phyloP scores from a whole-genome alignment of 768 basidiomycete species.

The Gloeopeniophorella convolvens region DNA sequence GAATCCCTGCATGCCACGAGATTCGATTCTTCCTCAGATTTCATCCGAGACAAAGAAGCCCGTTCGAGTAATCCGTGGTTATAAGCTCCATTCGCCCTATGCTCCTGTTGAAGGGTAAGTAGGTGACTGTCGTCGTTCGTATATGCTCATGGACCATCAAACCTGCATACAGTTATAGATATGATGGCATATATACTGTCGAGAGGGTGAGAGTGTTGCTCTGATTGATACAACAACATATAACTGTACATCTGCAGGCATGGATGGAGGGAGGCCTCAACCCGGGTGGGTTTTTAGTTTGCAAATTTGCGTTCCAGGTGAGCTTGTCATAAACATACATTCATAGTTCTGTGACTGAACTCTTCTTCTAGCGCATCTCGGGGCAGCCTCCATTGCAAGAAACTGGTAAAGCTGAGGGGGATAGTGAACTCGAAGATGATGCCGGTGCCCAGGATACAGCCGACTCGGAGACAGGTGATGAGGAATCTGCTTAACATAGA shows the following conservation, averaged over 20 bases:
- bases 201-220: constrained; percentile 62
- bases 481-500: too few relatives aligned
- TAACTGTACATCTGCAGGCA: too few relatives aligned
- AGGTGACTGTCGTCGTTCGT: constrained; percentile 10
- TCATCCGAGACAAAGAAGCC: constrained; percentile 80
- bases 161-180: constrained; percentile 57
- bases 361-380: constrained; percentile 41
- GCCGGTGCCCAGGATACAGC: too few relatives aligned
- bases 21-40: constrained; percentile 33
- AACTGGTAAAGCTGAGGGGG: too few relatives aligned
- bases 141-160: neutral
- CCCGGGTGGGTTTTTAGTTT: constrained; percentile 65
- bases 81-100: constrained; percentile 62
- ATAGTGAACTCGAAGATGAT: too few relatives aligned
- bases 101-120: constrained; percentile 77
- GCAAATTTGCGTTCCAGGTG: constrained; percentile 82
- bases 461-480: neutral
- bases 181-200: constrained; percentile 82
- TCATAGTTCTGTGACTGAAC: neutral
- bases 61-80: constrained; percentile 83
- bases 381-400: constrained; percentile 42
- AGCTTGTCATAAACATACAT: constrained; percentile 15
- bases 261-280: constrained; percentile 74
- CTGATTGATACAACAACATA: too few relatives aligned
- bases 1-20: neutral